phyloP scores from a whole-genome alignment of 805 yeast species.

The Metschnikowia orientalis region DNA sequence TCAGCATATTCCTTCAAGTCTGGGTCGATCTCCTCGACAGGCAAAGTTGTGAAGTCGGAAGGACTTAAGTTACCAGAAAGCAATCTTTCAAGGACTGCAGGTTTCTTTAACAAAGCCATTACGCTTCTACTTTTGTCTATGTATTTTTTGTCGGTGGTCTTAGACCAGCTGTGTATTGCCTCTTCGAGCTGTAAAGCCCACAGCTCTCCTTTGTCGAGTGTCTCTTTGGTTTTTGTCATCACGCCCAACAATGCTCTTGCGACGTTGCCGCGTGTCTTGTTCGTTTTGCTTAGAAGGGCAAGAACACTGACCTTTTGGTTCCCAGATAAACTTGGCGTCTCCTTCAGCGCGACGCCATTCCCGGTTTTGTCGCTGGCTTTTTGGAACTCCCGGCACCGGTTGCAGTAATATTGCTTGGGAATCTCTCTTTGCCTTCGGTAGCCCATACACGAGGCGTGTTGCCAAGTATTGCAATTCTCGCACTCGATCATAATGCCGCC shows the following conservation, averaged over 20 bases:
- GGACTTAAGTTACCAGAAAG: constrained; percentile 51
- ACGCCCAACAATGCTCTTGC: constrained; percentile 47
- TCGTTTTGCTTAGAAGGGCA: constrained; percentile 4
- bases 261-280: constrained; percentile 46
- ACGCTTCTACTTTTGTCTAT: constrained; percentile 66
- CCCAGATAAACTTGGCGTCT: not conserved
- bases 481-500: constrained; percentile 62
- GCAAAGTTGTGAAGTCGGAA: constrained; percentile 55
- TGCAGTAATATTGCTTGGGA: constrained; percentile 52
- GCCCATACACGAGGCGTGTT: constrained; percentile 62
- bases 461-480: constrained; percentile 67
- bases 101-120: constrained; percentile 59
- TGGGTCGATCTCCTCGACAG: constrained; percentile 77
- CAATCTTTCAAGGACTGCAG: constrained; percentile 53
- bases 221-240: constrained; percentile 37
- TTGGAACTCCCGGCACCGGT: constrained; percentile 44
- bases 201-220: constrained; percentile 32
- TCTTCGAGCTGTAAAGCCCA: constrained; percentile 53
- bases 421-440: constrained; percentile 33
- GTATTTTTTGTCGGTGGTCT: constrained; percentile 41
- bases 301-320: not conserved
- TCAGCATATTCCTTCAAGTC: constrained; percentile 68
- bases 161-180: constrained; percentile 39
- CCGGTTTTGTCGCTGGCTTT: not conserved
- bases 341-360: constrained; percentile 18